phyloP scores from a whole-genome alignment of 2,329 filamentous ascomycete genomes.

The Rhinocladiella similis region DNA sequence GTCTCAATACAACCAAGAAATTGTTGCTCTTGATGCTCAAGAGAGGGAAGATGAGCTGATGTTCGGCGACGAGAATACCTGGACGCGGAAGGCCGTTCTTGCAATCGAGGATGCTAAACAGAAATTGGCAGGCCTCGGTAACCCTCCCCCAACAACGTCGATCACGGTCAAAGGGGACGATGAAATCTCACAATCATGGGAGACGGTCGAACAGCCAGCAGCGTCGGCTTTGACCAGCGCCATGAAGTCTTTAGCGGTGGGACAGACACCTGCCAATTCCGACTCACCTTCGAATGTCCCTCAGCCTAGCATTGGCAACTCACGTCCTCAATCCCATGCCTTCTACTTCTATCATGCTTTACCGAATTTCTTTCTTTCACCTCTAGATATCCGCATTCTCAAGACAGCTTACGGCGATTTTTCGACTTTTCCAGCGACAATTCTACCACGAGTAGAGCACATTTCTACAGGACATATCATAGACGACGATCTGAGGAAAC shows the following conservation, averaged over 20 bases:
- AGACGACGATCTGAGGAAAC: slow-evolving; percentile 78
- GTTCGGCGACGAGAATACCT: slow-evolving; percentile 90
- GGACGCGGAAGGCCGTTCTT: slow-evolving; percentile 80
- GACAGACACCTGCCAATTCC: slow-evolving; percentile 26
- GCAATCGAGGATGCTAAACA: slow-evolving; percentile 75
- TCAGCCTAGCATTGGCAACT: slow-evolving; percentile 3
- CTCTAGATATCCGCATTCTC: slow-evolving; percentile 87
- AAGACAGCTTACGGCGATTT: slow-evolving; percentile 87
- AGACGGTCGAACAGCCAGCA: slow-evolving; percentile 11
- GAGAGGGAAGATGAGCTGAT: slow-evolving; percentile 87
- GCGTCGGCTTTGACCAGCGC: slow-evolving; percentile 29
- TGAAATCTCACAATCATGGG: slow-evolving; percentile 19
- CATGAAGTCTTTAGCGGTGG: slow-evolving; percentile 29
- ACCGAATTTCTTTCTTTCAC: slow-evolving; percentile 84
- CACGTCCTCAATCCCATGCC: slow-evolving; percentile 19
- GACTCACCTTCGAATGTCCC: slow-evolving; percentile 1
- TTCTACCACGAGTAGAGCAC: slow-evolving; percentile 83
- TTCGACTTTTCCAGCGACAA: slow-evolving; percentile 76
- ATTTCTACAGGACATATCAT: slow-evolving; percentile 85
- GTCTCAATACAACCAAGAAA: slow-evolving; percentile 76
- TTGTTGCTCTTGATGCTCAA: slow-evolving; percentile 71
- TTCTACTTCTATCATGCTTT: slow-evolving; percentile 85
- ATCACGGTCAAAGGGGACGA: slow-evolving; percentile 25
- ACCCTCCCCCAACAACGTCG: slow-evolving; percentile 55
- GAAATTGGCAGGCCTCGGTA: slow-evolving; percentile 67